Evolutionary conservation across 768 basidiomycete genomes (phyloP), one percentile per base, ranked within the genome.

Genomic region (Lenzites betulinus): DNA sequence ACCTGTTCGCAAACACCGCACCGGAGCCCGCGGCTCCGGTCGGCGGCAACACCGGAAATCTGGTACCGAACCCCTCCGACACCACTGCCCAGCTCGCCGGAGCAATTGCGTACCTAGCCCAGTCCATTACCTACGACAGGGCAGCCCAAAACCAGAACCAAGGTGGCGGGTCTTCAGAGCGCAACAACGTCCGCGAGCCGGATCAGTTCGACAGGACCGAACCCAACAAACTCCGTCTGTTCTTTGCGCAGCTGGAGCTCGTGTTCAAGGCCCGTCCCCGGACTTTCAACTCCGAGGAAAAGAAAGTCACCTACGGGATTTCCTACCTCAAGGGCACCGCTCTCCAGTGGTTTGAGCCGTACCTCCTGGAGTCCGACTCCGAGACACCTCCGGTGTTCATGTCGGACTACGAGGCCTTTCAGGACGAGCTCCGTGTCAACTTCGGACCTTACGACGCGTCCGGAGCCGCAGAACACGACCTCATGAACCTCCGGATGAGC

Each of bases 221-320:
- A 13, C 36, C 57, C 15, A 43, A 30, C 49, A 58, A 58, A 35
- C 57, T 58, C 50, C 30, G 41, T 30, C 43, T 36, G 15, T 58
- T 58, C 49, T 58, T 58, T 22, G 26, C 30, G 26, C 57, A 58
- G 49, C 33, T 51, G 22, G 57, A 58, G n/a, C 57, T 54, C 2
- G 54, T 56, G 12, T 56, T 56, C 30, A 55, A 47, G 41, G 44
- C 54, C 13, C n/a, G 46, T 33, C 54, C 46, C 25, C 12, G 41
- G 39, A 54, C 42, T 3, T 56, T 56, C 23, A 28, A 48, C 22
- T 22, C 54, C 23, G 35, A 56, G 16, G 46, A 56, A 30, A 56
- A 56, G 54, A 56, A 56, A 38, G 54, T 55, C 54, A 44, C 54
- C 16, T 55, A 55, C n/a, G 44, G 30, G 4, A 46, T 55, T 30